Conservation (phyloP, 129 eudicot genomes). For the Artemisia tridentata region DNA sequence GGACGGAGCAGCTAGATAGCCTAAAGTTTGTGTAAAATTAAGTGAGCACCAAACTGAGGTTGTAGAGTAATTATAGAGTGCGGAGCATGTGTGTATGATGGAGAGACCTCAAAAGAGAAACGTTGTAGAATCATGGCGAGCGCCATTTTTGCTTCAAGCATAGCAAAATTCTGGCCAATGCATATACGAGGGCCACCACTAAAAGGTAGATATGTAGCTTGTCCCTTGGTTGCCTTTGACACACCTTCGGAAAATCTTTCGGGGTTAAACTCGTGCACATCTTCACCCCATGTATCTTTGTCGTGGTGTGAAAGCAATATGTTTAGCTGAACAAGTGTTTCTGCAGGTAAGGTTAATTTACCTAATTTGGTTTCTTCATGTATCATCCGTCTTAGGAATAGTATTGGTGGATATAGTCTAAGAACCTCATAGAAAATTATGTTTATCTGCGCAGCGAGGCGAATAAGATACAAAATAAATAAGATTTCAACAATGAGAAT, state of each 20-base stretch:
- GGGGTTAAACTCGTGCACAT: slow-evolving; percentile 31
- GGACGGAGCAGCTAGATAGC: background rate
- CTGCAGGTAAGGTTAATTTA: slow-evolving; percentile 27
- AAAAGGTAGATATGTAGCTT: slow-evolving; percentile 24
- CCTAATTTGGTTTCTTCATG: slow-evolving; percentile 28
- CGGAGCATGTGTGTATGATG: slow-evolving; percentile 37
- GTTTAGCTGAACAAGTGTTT: slow-evolving; percentile 17
- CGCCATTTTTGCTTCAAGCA: slow-evolving; percentile 31
- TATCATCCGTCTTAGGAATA: background rate
- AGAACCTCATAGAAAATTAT: slow-evolving; percentile 31
- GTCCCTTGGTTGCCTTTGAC: slow-evolving; percentile 25
- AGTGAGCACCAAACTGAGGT: slow-evolving; percentile 33
- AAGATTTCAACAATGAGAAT: background rate
- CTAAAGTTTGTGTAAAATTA: slow-evolving; percentile 24
- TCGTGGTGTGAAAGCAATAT: slow-evolving; percentile 22
- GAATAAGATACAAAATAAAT: background rate
- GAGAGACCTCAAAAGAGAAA: slow-evolving; percentile 30
- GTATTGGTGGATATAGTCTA: slow-evolving; percentile 28
- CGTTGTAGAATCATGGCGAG: slow-evolving; percentile 31
- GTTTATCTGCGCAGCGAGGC: slow-evolving; percentile 8
- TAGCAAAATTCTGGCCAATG: slow-evolving; percentile 33
- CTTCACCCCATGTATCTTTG: slow-evolving; percentile 29
- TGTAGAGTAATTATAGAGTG: slow-evolving; percentile 1
- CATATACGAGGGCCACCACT: slow-evolving; percentile 38
- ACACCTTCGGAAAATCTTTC: slow-evolving; percentile 30